A percentile compares a stretch with the other conserved stretches of the same genome.
phyloP scores from a whole-genome alignment of 768 basidiomycete genomes.

The Boletellus sp. region DNA sequence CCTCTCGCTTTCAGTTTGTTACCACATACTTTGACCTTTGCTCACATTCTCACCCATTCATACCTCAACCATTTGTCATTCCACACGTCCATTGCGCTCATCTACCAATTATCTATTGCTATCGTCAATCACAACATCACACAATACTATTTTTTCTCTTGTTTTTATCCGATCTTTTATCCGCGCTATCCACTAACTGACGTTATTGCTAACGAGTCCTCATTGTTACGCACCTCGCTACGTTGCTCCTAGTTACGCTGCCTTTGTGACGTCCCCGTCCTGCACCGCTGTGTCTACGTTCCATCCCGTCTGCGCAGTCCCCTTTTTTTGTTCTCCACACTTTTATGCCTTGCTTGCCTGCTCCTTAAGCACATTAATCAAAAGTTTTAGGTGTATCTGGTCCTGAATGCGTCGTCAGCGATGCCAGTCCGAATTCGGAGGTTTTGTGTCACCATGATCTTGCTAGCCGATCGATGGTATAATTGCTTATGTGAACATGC shows the following conservation, averaged over 20 bases:
- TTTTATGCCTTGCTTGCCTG: neutral
- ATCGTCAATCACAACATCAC: conserved; percentile 23
- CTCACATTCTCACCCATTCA: conserved; percentile 10
- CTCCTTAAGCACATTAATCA: conserved; percentile 17
- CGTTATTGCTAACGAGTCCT: conserved; percentile 14
- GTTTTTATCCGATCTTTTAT: neutral
- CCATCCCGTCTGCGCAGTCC: conserved; percentile 8
- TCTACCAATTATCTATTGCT: conserved; percentile 34
- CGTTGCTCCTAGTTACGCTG: conserved; percentile 18
- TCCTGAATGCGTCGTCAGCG: neutral
- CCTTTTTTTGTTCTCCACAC: conserved; percentile 1
- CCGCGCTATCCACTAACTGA: conserved; percentile 5
- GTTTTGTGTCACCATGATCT: too few species aligned
- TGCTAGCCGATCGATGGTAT: too few species aligned
- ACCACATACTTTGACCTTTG: conserved; percentile 21
- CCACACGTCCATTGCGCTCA: conserved; percentile 29
- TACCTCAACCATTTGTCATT: conserved; percentile 10
- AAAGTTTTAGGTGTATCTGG: conserved; percentile 5
- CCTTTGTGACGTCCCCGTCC: conserved; percentile 12
- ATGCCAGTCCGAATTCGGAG: too few species aligned
- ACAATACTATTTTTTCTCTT: conserved; percentile 3
- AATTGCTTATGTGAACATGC: too few species aligned
- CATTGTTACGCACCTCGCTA: conserved; percentile 8
- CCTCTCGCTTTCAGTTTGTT: conserved; percentile 18
- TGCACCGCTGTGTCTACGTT: conserved; percentile 11